These are phyloP conservation scores for Rhodotorula kratochvilovae DNA, from an alignment of 768 basidiomycete species.

Conservation along the genomic window DNA sequence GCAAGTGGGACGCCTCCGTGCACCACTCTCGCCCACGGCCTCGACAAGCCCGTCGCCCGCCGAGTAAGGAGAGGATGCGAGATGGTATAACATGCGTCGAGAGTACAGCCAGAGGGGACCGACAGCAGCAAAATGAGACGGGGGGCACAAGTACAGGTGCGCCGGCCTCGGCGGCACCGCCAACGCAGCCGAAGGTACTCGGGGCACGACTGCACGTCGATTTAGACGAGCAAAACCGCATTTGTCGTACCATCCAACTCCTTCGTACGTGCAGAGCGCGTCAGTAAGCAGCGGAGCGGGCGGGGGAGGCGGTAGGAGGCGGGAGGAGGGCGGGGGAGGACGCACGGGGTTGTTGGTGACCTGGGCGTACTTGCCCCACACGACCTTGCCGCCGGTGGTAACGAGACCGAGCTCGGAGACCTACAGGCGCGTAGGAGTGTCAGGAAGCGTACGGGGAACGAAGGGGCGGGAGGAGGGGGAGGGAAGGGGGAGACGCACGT, in stretches of 20 bases:
- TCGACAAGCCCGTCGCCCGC: no score
- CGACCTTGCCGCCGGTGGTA: conserved; percentile 83
- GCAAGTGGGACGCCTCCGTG: no score
- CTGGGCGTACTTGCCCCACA: conserved; percentile 67
- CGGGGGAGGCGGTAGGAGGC: no score
- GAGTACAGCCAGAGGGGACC: neutral
- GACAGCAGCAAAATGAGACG: neutral
- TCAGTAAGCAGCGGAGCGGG: neutral
- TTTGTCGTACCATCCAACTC: neutral
- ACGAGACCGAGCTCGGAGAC: conserved; percentile 92
- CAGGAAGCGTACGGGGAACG: neutral
- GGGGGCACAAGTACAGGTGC: neutral
- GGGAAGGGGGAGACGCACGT: conserved; percentile 46
- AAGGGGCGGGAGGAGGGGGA: no score
- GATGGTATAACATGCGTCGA: neutral
- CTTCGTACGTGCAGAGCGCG: neutral
- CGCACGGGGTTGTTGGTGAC: conserved; percentile 77
- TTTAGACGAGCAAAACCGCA: neutral
- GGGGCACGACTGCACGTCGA: neutral
- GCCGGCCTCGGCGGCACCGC: no score
- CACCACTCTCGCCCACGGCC: no score
- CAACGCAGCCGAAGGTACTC: neutral
- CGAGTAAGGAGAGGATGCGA: no score
- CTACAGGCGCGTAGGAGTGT: conserved; percentile 49
- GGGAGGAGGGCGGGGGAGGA: neutral